phyloP scores from a whole-genome alignment of 1,284 basidiomycete species.

The Cystobasidium pallidum region DNA sequence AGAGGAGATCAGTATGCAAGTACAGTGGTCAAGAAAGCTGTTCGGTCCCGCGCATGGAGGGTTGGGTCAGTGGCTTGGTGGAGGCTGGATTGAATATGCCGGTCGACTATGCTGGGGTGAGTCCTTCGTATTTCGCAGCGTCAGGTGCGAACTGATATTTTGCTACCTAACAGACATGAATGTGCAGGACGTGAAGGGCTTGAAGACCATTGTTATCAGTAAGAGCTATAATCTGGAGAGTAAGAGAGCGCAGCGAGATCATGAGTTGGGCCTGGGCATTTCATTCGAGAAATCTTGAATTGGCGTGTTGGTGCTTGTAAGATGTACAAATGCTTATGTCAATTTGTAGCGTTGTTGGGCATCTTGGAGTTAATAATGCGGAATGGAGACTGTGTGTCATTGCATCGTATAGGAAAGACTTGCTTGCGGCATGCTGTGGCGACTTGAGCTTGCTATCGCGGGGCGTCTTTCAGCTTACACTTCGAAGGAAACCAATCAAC shows the following conservation, averaged over 20 bases:
- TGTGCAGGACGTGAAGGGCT: constrained; percentile 46
- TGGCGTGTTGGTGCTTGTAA: background rate
- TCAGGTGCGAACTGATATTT: background rate
- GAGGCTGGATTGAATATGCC: constrained; percentile 49
- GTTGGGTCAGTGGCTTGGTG: constrained; percentile 48
- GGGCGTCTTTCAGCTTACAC: constrained; percentile 15
- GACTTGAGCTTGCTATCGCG: background rate
- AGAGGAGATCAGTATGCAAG: constrained; percentile 48
- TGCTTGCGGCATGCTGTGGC: background rate
- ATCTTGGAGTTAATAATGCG: no score
- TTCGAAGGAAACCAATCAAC: background rate
- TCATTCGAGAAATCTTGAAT: background rate
- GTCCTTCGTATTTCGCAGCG: background rate
- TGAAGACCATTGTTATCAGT: constrained; percentile 44
- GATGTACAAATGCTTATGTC: background rate
- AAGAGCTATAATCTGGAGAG: constrained; percentile 43
- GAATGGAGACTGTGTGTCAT: no score
- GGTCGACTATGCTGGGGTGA: constrained; percentile 47
- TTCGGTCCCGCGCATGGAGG: constrained; percentile 49
- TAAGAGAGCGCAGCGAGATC: constrained; percentile 45
- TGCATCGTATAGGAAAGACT: no score
- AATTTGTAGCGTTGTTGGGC: no score
- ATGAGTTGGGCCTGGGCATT: constrained; percentile 12
- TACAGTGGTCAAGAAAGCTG: constrained; percentile 48
- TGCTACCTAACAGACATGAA: constrained; percentile 45